phyloP scores from a whole-genome alignment of 2,329 filamentous ascomycete genomes.

The Fusarium sacchari region DNA sequence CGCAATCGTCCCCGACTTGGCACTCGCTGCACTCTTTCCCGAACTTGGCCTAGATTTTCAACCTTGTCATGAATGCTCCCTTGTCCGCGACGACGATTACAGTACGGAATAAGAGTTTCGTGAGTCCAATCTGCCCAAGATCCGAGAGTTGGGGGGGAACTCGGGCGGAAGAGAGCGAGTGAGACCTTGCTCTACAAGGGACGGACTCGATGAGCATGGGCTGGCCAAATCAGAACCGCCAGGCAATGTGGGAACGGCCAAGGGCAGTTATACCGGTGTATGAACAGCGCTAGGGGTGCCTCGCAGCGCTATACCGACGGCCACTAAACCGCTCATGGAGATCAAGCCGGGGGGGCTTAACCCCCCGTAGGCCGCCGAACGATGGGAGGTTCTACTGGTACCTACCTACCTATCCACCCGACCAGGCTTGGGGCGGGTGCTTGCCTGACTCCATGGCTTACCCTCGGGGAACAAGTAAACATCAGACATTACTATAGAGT shows the following conservation, averaged over 20 bases:
- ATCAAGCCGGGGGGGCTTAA: constrained; percentile 22
- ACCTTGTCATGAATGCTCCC: constrained; percentile 23
- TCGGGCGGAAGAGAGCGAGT: constrained; percentile 26
- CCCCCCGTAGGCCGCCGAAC: constrained; percentile 19
- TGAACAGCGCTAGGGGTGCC: constrained; percentile 26
- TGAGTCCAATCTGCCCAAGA: constrained; percentile 18
- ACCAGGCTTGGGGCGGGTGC: constrained; percentile 12
- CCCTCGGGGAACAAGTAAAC: too few relatives aligned
- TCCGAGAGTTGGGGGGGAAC: constrained; percentile 8
- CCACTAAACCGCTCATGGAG: constrained; percentile 33
- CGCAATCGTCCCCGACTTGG: constrained; percentile 38
- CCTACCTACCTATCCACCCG: constrained; percentile 1
- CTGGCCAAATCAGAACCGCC: constrained; percentile 23
- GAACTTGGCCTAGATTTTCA: constrained; percentile 27
- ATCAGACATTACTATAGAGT: too few relatives aligned
- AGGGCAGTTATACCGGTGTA: constrained; percentile 31
- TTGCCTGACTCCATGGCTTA: too few relatives aligned
- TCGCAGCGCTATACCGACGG: constrained; percentile 31
- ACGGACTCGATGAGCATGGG: constrained; percentile 19
- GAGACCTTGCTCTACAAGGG: constrained; percentile 4
- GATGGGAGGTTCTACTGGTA: constrained; percentile 22
- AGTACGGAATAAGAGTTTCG: constrained; percentile 12
- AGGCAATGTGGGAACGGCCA: constrained; percentile 30
- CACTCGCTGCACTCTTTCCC: constrained; percentile 28
- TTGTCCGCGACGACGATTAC: constrained; percentile 1